These are phyloP conservation scores for Aspergillus steynii DNA, from an alignment of 495 filamentous ascomycete species.

Conservation along the genomic window DNA sequence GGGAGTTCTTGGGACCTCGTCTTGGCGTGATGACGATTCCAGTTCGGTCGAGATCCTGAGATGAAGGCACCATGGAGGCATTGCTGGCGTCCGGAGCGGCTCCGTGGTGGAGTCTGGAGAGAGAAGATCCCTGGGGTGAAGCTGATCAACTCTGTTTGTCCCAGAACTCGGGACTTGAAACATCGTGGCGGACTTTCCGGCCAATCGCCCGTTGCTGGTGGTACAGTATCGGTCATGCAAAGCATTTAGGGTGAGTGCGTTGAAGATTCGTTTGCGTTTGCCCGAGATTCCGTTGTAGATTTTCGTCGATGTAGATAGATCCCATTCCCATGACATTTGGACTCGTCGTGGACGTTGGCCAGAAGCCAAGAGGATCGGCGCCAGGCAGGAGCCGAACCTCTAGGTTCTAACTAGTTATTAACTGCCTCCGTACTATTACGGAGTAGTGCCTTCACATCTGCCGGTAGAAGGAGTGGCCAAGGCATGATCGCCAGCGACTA, in stretches of 20 bases:
- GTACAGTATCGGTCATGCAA: background rate
- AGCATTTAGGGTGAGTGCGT: background rate
- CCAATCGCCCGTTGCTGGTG: background rate
- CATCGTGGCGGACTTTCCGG: background rate
- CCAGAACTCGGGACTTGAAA: conserved; percentile 5
- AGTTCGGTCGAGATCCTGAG: background rate
- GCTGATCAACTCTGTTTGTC: background rate
- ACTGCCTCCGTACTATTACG: background rate
- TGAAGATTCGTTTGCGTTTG: background rate
- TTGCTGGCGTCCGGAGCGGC: background rate
- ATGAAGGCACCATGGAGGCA: background rate
- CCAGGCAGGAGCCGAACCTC: conserved; percentile 13
- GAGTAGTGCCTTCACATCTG: conserved; percentile 9
- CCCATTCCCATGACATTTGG: conserved; percentile 1
- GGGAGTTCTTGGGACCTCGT: background rate
- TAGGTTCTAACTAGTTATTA: background rate
- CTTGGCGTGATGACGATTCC: background rate
- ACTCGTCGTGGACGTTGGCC: background rate
- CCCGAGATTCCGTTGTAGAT: background rate
- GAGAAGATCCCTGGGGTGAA: background rate
- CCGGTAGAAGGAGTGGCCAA: conserved; percentile 10
- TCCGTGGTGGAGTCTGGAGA: background rate
- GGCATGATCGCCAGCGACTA: conserved; percentile 19
- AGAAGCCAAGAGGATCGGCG: conserved; percentile 18
- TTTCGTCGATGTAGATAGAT: too few relatives aligned